A percentile compares a stretch with the other conserved stretches of the same genome.
Evolutionary conservation across 371 early-diverging fungal species (phyloP).

Genomic region (Mucor lusitanicus): DNA sequence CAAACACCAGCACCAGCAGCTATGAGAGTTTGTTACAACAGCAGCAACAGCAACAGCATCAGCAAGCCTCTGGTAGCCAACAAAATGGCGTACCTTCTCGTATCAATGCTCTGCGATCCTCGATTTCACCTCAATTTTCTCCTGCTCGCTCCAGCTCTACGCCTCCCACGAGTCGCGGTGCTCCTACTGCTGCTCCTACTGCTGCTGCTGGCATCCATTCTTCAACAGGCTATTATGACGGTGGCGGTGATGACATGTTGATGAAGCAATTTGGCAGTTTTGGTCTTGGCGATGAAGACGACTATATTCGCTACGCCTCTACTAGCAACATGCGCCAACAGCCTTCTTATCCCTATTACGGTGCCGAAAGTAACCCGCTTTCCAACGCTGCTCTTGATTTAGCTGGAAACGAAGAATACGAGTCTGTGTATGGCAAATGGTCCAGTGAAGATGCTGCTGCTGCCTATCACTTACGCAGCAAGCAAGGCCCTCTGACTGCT

Average conservation of each 20-base stretch:
- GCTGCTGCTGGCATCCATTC: neutral
- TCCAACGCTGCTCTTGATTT: conserved; percentile 11
- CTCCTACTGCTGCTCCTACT: neutral
- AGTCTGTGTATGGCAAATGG: conserved; percentile 20
- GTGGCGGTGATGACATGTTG: conserved; percentile 1
- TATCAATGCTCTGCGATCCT: conserved; percentile 5
- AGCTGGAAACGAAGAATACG: conserved; percentile 15
- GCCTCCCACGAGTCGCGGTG: conserved; percentile 3
- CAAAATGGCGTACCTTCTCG: conserved; percentile 1
- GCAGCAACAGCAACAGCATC: conserved; percentile 26
- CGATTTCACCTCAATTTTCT: conserved; percentile 24
- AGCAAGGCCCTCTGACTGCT: conserved; percentile 32
- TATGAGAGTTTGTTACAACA: conserved; percentile 22
- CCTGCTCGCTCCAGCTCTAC: conserved; percentile 16
- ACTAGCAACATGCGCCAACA: neutral
- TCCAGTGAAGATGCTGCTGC: conserved; percentile 21
- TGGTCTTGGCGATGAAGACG: conserved; percentile 11
- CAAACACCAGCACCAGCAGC: conserved; percentile 31
- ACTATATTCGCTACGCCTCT: conserved; percentile 8
- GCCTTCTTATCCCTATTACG: neutral
- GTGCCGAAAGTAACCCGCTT: neutral
- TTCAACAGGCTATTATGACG: neutral
- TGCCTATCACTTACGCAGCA: conserved; percentile 24
- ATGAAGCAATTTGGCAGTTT: conserved; percentile 9
- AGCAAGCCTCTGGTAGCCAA: conserved; percentile 1